Evolutionary conservation across 2,329 filamentous ascomycete species (phyloP), one percentile per base, ranked within the genome.

Genomic region (Coccinonectria pachysandricola): DNA sequence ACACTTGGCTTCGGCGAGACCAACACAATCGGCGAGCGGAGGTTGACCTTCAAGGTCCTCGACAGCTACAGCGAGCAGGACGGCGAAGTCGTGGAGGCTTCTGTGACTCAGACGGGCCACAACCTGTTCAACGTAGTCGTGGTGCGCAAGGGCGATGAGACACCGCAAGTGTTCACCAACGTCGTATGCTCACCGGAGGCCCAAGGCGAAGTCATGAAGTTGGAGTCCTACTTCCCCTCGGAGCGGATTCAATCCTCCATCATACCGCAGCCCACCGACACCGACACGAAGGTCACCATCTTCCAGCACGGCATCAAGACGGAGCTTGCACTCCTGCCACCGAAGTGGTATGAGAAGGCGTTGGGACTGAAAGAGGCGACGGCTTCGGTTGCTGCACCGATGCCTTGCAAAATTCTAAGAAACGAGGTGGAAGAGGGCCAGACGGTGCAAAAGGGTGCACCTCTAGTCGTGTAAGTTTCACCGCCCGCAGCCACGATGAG

Each of bases 381-480:
- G 6, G 87, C 88, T 33, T 91, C 80, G 27, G 85, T 96, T 2
- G 67, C 83, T 13, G 85, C 91, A 12, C 91, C 91, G 0, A 98
- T 98, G 91, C 91, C 91, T 2, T 96, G 91, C 59, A 96, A 96
- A 60, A 79, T 98, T 14, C 60, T 98, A 35, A 75, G 84, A 39
- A 91, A 95, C 24, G 83, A 94, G 54, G 85, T 95, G 0, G 59
- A 68, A 15, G 85, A 85, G 42, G 91, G 91, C 0, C 75, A 93
- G 37, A 59, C 57, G 23, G 91, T 98, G 10, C 75, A 76, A 50
- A 92, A 88, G 60, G 87, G 88, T 23, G 76, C 88, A 31, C 75
- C 85, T 6, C 60, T 98, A 31, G 83, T 96, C 8, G 86, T 96
- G 61, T 77, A 54, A 66, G 72, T 64, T 7, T 5, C 4, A 16